Evolutionary conservation across 23 red algal genomes (phyloP).

Genomic region (Agarophyton chilense): DNA sequence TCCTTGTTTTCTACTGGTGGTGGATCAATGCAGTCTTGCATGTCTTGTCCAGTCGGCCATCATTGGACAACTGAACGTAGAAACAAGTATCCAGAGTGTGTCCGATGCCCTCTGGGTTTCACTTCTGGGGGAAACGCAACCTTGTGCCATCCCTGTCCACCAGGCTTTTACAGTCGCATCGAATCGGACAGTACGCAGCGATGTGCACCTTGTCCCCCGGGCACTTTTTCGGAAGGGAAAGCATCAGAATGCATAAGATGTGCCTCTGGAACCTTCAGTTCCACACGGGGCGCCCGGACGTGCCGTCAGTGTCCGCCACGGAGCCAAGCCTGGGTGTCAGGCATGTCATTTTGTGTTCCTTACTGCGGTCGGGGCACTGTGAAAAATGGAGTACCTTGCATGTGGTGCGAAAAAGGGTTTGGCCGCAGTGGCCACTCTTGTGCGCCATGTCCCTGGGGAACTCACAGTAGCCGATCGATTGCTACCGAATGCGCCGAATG

Average conservation of each 20-base stretch:
- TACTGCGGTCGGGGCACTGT: constrained; percentile 13
- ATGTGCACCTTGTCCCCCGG: background rate
- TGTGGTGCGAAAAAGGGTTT: constrained; percentile 15
- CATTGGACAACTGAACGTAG: background rate
- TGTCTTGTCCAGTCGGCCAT: constrained; percentile 1
- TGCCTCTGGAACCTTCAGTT: background rate
- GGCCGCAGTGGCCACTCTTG: constrained; percentile 6
- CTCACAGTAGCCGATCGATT: background rate
- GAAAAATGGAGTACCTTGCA: background rate
- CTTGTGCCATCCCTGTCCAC: background rate
- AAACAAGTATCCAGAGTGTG: constrained; percentile 12
- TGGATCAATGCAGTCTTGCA: background rate
- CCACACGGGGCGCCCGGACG: background rate
- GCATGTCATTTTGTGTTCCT: constrained; percentile 22
- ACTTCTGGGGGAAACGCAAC: background rate
- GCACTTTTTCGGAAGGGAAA: background rate
- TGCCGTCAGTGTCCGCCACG: constrained; percentile 1
- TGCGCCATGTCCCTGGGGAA: background rate
- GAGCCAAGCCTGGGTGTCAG: background rate
- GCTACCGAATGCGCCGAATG: constrained; percentile 19
- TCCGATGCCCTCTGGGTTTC: background rate
- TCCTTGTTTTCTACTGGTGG: constrained; percentile 11
- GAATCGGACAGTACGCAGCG: constrained; percentile 11
- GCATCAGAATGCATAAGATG: background rate
- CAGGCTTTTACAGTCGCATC: background rate